Evolutionary conservation across 1,284 basidiomycete species (phyloP).

Genomic region (Waitea zeae): DNA sequence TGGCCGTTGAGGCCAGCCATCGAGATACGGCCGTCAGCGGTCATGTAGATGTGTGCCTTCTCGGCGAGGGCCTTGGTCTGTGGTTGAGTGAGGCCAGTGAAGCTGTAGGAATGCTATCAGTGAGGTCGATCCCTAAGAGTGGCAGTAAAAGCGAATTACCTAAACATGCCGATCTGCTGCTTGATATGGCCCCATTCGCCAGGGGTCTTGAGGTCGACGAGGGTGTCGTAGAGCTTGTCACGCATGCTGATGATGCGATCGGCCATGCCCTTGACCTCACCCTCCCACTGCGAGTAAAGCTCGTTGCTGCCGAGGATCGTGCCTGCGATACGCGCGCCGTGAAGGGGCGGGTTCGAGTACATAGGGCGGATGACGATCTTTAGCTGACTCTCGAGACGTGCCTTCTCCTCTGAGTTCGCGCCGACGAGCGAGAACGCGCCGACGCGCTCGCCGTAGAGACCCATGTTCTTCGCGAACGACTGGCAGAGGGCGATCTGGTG

Average conservation of each 20-base stretch:
- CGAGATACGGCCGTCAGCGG: slow-evolving; percentile 77
- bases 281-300: slow-evolving; percentile 80
- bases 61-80: slow-evolving; percentile 83
- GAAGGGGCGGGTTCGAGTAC: slow-evolving; percentile 97
- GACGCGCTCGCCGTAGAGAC: slow-evolving; percentile 93
- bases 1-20: slow-evolving; percentile 88
- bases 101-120: slow-evolving; percentile 25
- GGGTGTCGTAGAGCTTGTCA: slow-evolving; percentile 62
- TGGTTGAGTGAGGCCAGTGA: slow-evolving; percentile 70
- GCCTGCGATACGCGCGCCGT: slow-evolving; percentile 86
- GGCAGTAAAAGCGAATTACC: slow-evolving; percentile 22
- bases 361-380: slow-evolving; percentile 96
- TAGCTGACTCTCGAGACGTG: slow-evolving; percentile 81
- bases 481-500: slow-evolving; percentile 81
- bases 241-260: slow-evolving; percentile 95
- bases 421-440: slow-evolving; percentile 86
- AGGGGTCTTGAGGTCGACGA: slow-evolving; percentile 77
- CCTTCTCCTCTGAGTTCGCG: slow-evolving; percentile 64
- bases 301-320: slow-evolving; percentile 65
- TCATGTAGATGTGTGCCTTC: slow-evolving; percentile 92
- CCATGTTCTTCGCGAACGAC: slow-evolving; percentile 99
- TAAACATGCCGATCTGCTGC: slow-evolving; percentile 93
- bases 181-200: slow-evolving; percentile 95
- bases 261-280: slow-evolving; percentile 90
- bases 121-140: slow-evolving; percentile 6